Evolutionary conservation across 2,329 filamentous ascomycete genomes (phyloP), one percentile per base, ranked within the genome.

Genomic region (Coniochaeta ligniaria): DNA sequence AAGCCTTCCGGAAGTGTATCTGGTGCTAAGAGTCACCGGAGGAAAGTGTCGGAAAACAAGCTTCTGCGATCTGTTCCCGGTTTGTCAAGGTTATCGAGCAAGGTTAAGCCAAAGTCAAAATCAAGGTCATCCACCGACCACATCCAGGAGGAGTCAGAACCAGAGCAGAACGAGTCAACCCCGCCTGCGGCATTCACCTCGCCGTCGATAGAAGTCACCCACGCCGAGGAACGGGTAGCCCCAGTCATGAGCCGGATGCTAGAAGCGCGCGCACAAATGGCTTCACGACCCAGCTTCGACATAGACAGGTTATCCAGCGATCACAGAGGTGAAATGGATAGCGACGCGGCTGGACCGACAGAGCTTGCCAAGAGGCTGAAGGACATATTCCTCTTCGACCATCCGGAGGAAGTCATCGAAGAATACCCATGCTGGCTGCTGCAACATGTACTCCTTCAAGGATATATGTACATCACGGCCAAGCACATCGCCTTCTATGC

Each of bases 401-500:
- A 84, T 41, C 83, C 89, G 0, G 95, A 99, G 71, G 88, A 92
- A 63, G 91, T 98, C 24, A 86, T 96, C 63, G 87, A 90, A 85
- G 94, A 98, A 77, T 97, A 96, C 71, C 90, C 92, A 9, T 98
- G 94, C 75, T 97, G 92, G 87, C 78, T 98, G 43, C 77, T 98
- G 36, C 92, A 97, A 72, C 96, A 90, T 70, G 92, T 96, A 52
- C 79, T 98, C 33, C 82, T 98, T 9, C 92, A 97, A 71, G 95
- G 95, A 6, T 97, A 95, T 72, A 88, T 99, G 83, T 98, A 98
- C 75, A 91, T 99, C 69, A 98, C 95, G 0, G 82, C 89, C 63
- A 90, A 88, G 67, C 95, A 99, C 71, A 90, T 98, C 63, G 97
- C 93, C 75, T 99, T 98, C 73, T 98, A 97, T 71, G 92, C 95